phyloP scores from a whole-genome alignment of 768 basidiomycete species.

The Xanthoconium purpureum region DNA sequence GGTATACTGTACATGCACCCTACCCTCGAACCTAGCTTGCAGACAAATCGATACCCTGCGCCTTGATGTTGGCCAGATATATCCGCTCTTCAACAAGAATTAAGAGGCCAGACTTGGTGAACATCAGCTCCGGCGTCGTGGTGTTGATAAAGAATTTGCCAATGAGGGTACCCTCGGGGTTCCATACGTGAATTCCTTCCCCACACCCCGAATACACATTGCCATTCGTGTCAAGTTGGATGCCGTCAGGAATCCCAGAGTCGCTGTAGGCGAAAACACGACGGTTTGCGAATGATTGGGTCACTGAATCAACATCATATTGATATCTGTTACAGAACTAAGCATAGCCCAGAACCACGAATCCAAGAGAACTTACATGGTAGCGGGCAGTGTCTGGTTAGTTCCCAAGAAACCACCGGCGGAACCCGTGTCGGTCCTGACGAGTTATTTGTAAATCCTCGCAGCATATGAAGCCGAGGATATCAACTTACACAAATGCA shows the following conservation, averaged over 20 bases:
- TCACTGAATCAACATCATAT: slow-evolving; percentile 59
- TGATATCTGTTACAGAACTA: slow-evolving; percentile 46
- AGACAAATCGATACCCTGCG: slow-evolving; percentile 25
- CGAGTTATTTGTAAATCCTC: slow-evolving; percentile 17
- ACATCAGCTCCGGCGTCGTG: slow-evolving; percentile 38
- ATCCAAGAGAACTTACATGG: slow-evolving; percentile 48
- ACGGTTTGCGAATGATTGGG: slow-evolving; percentile 54
- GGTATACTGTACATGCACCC: no score
- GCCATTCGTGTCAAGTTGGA: slow-evolving; percentile 59
- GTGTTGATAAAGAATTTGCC: slow-evolving; percentile 26
- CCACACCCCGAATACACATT: slow-evolving; percentile 68
- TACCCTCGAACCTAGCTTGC: background rate
- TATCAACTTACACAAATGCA: slow-evolving; percentile 54
- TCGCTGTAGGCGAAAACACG: slow-evolving; percentile 68
- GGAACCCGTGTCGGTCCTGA: slow-evolving; percentile 31
- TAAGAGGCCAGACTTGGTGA: slow-evolving; percentile 39
- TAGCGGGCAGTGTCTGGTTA: slow-evolving; percentile 61
- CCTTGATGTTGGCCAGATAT: slow-evolving; percentile 37
- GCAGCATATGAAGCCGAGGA: background rate
- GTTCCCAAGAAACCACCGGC: slow-evolving; percentile 43
- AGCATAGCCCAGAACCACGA: background rate
- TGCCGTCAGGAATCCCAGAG: slow-evolving; percentile 66
- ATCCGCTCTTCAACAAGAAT: slow-evolving; percentile 40
- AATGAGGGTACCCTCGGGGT: slow-evolving; percentile 51
- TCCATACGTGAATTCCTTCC: slow-evolving; percentile 69